A percentile compares a stretch with the other conserved stretches of the same genome.
These are phyloP conservation scores for Trichoderma koningiopsis DNA, from an alignment of 2,329 filamentous ascomycete genomes.

Conservation along the genomic window DNA sequence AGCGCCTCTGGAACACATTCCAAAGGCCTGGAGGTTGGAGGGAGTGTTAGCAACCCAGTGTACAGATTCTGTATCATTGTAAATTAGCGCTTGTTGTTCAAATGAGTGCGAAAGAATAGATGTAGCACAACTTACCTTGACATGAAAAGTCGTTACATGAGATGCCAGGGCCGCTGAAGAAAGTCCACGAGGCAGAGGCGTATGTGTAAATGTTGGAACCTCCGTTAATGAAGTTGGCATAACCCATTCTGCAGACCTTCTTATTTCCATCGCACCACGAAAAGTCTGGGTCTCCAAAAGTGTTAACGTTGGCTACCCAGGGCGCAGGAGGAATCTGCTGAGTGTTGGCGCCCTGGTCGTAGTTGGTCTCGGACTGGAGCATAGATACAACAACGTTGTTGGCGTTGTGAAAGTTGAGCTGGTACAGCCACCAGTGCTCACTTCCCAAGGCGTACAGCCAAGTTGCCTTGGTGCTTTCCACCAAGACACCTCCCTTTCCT, in stretches of 20 bases:
- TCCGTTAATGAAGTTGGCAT: conserved; percentile 46
- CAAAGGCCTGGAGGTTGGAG: conserved; percentile 44
- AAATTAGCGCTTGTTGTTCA: conserved; percentile 6
- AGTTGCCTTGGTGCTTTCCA: conserved; percentile 50
- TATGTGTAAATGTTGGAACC: conserved; percentile 46
- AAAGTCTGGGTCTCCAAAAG: conserved; percentile 48
- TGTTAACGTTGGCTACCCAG: conserved; percentile 41
- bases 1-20: conserved; percentile 46
- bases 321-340: conserved; percentile 42
- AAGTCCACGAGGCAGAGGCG: conserved; percentile 47
- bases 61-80: conserved; percentile 33
- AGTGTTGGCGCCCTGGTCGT: conserved; percentile 39
- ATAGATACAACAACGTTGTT: conserved; percentile 53
- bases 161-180: conserved; percentile 44
- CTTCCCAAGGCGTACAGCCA: conserved; percentile 53
- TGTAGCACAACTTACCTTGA: conserved; percentile 35
- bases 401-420: conserved; percentile 55
- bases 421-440: conserved; percentile 62
- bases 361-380: conserved; percentile 58
- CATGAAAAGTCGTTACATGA: conserved; percentile 41
- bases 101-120: neutral
- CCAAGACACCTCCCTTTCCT: conserved; percentile 50
- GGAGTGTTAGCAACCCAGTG: conserved; percentile 45
- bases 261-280: conserved; percentile 42
- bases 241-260: conserved; percentile 47